phyloP scores from a whole-genome alignment of 1,139 yeast genomes.

The Suhomyces taliae region DNA sequence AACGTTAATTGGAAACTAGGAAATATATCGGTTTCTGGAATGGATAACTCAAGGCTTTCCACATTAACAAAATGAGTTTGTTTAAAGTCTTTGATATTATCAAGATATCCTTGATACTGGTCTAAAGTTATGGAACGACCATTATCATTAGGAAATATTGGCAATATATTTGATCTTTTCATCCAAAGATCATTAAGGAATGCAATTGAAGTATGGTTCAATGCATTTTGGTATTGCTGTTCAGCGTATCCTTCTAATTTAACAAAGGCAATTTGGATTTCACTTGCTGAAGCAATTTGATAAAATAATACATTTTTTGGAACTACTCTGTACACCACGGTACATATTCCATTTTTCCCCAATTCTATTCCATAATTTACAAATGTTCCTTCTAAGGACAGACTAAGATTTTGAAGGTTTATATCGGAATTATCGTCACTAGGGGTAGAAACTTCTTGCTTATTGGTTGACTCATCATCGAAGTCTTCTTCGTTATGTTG shows the following conservation, averaged over 20 bases:
- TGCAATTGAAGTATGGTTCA: constrained; percentile 14
- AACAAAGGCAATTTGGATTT: constrained; percentile 22
- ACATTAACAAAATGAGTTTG: constrained; percentile 12
- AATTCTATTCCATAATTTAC: constrained; percentile 26
- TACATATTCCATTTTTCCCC: constrained; percentile 23
- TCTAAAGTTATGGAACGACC: constrained; percentile 8
- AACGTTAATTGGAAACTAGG: constrained; percentile 16
- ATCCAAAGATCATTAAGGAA: constrained; percentile 22
- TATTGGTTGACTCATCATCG: constrained; percentile 9
- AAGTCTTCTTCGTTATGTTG: constrained; percentile 22
- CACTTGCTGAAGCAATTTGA: constrained; percentile 28
- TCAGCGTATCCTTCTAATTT: constrained; percentile 7
- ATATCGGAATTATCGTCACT: constrained; percentile 11
- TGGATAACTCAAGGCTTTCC: background rate
- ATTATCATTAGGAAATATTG: constrained; percentile 20
- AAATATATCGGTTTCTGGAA: constrained; percentile 1
- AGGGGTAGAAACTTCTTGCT: constrained; percentile 4
- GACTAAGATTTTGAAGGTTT: constrained; percentile 20
- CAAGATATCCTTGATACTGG: constrained; percentile 15
- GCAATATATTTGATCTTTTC: constrained; percentile 20
- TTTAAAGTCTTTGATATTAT: constrained; percentile 22
- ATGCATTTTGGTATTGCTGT: background rate
- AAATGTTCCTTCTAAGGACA: constrained; percentile 29
- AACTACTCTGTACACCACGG: constrained; percentile 26
- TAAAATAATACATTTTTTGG: constrained; percentile 34